Base-by-base conservation (phyloP, 768 basidiomycete species). In the Clavaria fumosa region DNA sequence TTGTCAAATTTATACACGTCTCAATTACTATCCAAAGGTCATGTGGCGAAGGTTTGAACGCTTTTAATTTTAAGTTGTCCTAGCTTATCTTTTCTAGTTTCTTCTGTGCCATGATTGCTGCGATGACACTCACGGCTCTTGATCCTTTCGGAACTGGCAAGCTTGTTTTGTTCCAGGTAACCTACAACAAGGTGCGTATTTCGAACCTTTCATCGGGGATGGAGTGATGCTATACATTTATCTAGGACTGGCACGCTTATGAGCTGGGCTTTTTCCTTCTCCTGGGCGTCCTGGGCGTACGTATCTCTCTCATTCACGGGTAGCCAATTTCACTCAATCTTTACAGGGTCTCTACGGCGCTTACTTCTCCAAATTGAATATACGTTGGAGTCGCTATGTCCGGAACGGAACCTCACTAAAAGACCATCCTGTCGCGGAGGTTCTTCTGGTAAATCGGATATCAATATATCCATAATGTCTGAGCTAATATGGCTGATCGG, bases 51-150 rank as follows among this genome's bases (percentile, higher is more conserved):
- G 84, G 86, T 86, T 44, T 36, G 19, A 20, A 3, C n/a, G 33
- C 9, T 41, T 38, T 33, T 23, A 33, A 56, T 17, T 56, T 33
- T 57, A 54, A 1, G 52, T 52, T 44, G 55, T 23, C 53, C 35
- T 32, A 39, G 37, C 35, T 15, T 34, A 12, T 26, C 28, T 40
- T n/a, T 51, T 41, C 38, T 51, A 93, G 88, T 50, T 99, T 99
- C 61, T 91, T 99, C 56, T 97, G 95, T 52, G 95, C 95, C 2
- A 78, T 97, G 70, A 85, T 97, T 46, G 95, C 95, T 2, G 93
- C 93, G 1, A 80, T 96, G 47, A 93, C 93, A 1, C 63, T 99
- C 31, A 71, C 78, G 58, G 80, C 91, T 42, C 75, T 97, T 23
- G 83, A 99, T 55, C 95, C 95, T 0, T 96, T 96, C 50, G 84